Conservation (phyloP, 1,139 yeast genomes). For the Pneumocystis carinii region DNA sequence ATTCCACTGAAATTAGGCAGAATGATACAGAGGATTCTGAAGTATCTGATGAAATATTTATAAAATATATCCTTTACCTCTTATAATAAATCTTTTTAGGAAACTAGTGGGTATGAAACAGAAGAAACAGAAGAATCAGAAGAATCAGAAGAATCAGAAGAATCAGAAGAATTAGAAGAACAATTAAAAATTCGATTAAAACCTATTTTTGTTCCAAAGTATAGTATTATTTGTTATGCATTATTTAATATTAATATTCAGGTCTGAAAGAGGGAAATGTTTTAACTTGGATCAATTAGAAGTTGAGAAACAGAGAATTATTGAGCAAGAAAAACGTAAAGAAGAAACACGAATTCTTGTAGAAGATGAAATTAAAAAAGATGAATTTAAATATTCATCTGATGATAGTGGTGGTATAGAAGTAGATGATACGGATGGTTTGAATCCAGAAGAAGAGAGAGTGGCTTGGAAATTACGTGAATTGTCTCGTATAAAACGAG, state of each 20-base stretch:
- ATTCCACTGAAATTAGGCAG: not conserved
- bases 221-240: not conserved
- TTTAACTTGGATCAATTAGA: not conserved
- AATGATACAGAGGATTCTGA: not conserved
- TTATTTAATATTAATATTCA: not conserved
- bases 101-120: not conserved
- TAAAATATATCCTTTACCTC: not conserved
- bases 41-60: not conserved
- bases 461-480: conserved; percentile 37
- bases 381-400: conserved; percentile 9
- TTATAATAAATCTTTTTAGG: not conserved
- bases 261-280: not conserved
- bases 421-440: conserved; percentile 41
- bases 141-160: not conserved
- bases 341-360: conserved; percentile 1
- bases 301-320: not conserved
- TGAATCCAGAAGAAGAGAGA: conserved; percentile 35
- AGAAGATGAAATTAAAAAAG: conserved; percentile 2
- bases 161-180: not conserved
- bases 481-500: conserved; percentile 30
- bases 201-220: not conserved
- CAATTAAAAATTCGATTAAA: not conserved
- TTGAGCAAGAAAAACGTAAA: not conserved
- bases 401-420: conserved; percentile 18
- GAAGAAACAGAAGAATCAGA: not conserved